Evolutionary conservation across 176 grass and related monocot genomes (phyloP).

Genomic region (Miscanthus lutarioriparius): DNA sequence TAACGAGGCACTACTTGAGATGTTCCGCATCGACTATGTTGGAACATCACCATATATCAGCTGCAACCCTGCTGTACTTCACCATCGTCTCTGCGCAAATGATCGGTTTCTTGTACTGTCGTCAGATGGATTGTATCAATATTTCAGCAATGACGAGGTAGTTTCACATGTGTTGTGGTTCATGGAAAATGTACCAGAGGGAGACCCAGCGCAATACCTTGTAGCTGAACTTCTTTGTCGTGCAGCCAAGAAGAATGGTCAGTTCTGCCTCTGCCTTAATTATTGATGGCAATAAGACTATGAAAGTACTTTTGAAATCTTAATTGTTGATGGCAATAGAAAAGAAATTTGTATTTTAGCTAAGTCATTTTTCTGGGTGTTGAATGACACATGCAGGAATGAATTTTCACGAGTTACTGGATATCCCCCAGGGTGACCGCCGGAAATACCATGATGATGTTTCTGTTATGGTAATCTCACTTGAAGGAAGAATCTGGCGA

Average conservation of each 20-base stretch:
- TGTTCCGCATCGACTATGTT: constrained; percentile 80
- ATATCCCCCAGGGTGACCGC: constrained; percentile 79
- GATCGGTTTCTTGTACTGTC: constrained; percentile 85
- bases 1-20: constrained; percentile 76
- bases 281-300: neutral
- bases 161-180: constrained; percentile 89
- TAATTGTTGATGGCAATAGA: neutral
- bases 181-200: constrained; percentile 92
- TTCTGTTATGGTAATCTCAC: constrained; percentile 82
- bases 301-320: neutral
- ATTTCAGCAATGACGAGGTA: constrained; percentile 92
- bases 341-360: neutral
- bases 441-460: constrained; percentile 85
- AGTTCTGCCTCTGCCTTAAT: constrained; percentile 27
- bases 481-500: constrained; percentile 80
- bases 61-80: constrained; percentile 74
- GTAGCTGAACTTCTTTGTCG: constrained; percentile 86
- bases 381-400: constrained; percentile 52
- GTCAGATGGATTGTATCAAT: constrained; percentile 90
- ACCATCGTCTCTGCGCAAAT: constrained; percentile 66
- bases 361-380: constrained; percentile 3
- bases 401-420: constrained; percentile 82
- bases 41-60: constrained; percentile 73
- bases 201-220: constrained; percentile 90
- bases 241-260: constrained; percentile 91